These are phyloP conservation scores for Grifola frondosa DNA, from an alignment of 1,284 basidiomycete species.

Conservation along the genomic window DNA sequence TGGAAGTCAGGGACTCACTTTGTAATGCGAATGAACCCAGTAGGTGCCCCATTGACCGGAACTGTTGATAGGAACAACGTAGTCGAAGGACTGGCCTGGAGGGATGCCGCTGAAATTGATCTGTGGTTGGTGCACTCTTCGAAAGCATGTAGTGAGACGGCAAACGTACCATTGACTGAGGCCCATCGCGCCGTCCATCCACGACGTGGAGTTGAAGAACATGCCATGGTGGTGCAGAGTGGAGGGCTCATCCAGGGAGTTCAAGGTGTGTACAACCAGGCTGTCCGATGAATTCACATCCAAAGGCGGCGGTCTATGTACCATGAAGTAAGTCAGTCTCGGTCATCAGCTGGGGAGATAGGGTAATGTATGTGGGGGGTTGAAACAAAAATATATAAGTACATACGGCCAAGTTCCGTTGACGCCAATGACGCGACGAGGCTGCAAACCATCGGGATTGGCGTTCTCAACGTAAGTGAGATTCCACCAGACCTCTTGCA, in stretches of 20 bases:
- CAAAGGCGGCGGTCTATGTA: slow-evolving; percentile 72
- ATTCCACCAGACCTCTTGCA: slow-evolving; percentile 79
- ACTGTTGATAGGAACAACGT: slow-evolving; percentile 74
- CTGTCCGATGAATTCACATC: slow-evolving; percentile 72
- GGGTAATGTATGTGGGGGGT: not conserved
- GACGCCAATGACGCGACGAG: slow-evolving; percentile 80
- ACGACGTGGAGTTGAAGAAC: slow-evolving; percentile 85
- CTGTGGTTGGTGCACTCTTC: no score
- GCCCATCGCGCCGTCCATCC: slow-evolving; percentile 85
- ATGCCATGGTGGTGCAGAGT: slow-evolving; percentile 89
- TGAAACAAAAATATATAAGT: not conserved
- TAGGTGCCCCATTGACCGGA: slow-evolving; percentile 83
- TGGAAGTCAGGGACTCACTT: slow-evolving; percentile 44
- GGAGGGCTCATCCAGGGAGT: slow-evolving; percentile 62
- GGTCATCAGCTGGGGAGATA: not conserved
- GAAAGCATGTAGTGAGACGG: not conserved
- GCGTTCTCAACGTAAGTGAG: slow-evolving; percentile 70
- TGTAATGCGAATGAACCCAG: slow-evolving; percentile 81
- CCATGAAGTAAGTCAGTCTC: slow-evolving; percentile 1
- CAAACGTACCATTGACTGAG: slow-evolving; percentile 76
- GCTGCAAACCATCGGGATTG: slow-evolving; percentile 74
- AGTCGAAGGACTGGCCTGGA: slow-evolving; percentile 70
- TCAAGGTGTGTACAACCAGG: slow-evolving; percentile 74
- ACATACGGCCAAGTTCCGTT: slow-evolving; percentile 92
- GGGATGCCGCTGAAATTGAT: slow-evolving; percentile 73